phyloP scores from a whole-genome alignment of 169 alveolate genomes.

The Theileria orientalis region DNA sequence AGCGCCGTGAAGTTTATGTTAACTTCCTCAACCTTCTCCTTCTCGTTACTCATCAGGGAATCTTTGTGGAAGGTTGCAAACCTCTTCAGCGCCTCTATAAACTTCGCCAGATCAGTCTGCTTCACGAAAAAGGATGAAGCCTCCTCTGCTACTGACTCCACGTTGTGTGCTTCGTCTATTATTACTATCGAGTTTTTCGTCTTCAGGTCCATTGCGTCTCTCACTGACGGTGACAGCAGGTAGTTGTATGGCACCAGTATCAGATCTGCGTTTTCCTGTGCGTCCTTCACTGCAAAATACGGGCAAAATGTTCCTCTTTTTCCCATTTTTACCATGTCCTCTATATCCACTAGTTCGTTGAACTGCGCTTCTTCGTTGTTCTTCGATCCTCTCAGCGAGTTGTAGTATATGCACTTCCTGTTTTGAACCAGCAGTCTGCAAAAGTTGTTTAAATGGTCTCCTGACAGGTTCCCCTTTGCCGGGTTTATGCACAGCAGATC shows the following conservation, averaged over 20 bases:
- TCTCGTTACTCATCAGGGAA: not conserved
- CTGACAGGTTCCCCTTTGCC: constrained; percentile 71
- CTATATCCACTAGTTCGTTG: constrained; percentile 84
- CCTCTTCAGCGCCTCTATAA: constrained; percentile 31
- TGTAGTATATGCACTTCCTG: constrained; percentile 79
- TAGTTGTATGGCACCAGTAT: constrained; percentile 91
- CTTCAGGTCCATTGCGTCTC: constrained; percentile 78
- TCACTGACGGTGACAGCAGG: constrained; percentile 79
- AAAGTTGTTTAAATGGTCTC: constrained; percentile 72
- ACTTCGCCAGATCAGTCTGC: constrained; percentile 68
- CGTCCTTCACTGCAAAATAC: constrained; percentile 83
- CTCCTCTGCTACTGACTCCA: constrained; percentile 84
- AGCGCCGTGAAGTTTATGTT: constrained; percentile 26
- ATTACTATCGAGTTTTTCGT: constrained; percentile 82
- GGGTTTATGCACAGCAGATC: constrained; percentile 87
- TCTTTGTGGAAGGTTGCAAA: constrained; percentile 29
- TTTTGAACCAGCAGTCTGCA: constrained; percentile 75
- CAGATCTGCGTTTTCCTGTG: constrained; percentile 82
- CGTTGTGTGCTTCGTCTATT: constrained; percentile 95
- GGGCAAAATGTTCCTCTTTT: constrained; percentile 84
- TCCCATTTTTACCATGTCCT: constrained; percentile 80
- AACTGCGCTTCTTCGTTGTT: constrained; percentile 63
- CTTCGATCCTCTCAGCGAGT: constrained; percentile 67
- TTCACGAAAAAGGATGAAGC: constrained; percentile 77
- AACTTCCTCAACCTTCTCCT: not conserved